Conservation (phyloP, 2,329 filamentous ascomycete genomes). For the Pseudopithomyces chartarum region DNA sequence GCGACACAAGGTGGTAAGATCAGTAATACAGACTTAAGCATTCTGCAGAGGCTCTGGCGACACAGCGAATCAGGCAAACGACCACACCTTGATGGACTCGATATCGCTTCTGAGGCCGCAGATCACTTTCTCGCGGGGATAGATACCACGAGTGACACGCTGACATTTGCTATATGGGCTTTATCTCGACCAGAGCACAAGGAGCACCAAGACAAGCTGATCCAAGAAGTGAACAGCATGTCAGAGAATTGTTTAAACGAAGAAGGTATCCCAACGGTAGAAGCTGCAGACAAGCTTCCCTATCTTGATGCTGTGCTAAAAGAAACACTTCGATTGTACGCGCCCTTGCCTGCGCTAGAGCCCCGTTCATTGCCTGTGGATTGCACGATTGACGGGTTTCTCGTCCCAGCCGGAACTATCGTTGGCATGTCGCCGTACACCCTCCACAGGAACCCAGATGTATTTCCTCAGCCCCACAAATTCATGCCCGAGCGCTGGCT, state of each 20-base stretch:
- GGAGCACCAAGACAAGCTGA: slow-evolving; percentile 52
- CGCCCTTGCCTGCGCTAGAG: slow-evolving; percentile 58
- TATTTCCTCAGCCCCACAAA: slow-evolving; percentile 32
- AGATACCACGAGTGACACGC: slow-evolving; percentile 58
- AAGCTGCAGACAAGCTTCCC: slow-evolving; percentile 45
- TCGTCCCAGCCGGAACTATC: slow-evolving; percentile 41
- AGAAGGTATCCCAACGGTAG: slow-evolving; percentile 41
- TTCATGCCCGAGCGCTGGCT: slow-evolving; percentile 21
- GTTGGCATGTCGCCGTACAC: slow-evolving; percentile 48
- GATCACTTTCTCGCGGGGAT: slow-evolving; percentile 61
- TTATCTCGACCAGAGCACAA: slow-evolving; percentile 53
- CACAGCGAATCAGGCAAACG: background rate
- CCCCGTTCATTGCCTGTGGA: slow-evolving; percentile 50
- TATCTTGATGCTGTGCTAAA: slow-evolving; percentile 58
- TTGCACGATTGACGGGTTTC: slow-evolving; percentile 44
- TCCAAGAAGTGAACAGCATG: slow-evolving; percentile 48
- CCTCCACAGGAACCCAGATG: slow-evolving; percentile 41
- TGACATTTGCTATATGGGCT: slow-evolving; percentile 58
- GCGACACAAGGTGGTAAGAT: background rate
- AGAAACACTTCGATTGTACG: slow-evolving; percentile 56
- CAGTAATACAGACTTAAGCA: background rate
- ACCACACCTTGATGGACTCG: slow-evolving; percentile 47
- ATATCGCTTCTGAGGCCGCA: slow-evolving; percentile 59
- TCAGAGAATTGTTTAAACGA: slow-evolving; percentile 23
- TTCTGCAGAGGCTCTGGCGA: background rate